Conservation (phyloP, 2,329 filamentous ascomycete species). For the Colletotrichum destructivum region DNA sequence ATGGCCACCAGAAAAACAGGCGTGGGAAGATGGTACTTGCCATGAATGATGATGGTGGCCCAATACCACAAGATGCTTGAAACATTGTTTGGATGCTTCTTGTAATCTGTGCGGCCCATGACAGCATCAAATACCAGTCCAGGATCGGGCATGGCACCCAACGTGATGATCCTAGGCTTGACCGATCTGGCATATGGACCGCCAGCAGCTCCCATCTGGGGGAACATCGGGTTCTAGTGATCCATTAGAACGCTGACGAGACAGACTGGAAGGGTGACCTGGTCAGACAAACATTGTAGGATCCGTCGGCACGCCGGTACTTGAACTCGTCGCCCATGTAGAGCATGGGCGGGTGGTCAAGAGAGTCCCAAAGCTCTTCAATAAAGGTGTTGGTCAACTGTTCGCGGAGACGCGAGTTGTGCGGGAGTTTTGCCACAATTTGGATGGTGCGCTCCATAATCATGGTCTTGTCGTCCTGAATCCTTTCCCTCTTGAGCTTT, state of each 20-base stretch:
- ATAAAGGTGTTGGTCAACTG: slow-evolving; percentile 79
- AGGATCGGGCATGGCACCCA: slow-evolving; percentile 78
- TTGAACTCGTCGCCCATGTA: slow-evolving; percentile 74
- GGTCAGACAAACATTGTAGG: slow-evolving; percentile 68
- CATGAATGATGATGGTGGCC: slow-evolving; percentile 78
- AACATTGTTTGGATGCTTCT: slow-evolving; percentile 78
- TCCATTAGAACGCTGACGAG: neutral
- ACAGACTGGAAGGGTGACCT: neutral
- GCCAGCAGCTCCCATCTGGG: slow-evolving; percentile 76
- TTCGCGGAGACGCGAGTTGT: slow-evolving; percentile 72
- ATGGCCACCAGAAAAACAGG: too few species aligned
- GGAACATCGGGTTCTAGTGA: slow-evolving; percentile 73
- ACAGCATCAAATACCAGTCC: slow-evolving; percentile 73
- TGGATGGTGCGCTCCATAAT: slow-evolving; percentile 82
- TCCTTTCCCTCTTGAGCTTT: slow-evolving; percentile 74
- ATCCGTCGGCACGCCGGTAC: slow-evolving; percentile 80
- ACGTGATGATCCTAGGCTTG: slow-evolving; percentile 70
- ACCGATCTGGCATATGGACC: slow-evolving; percentile 78
- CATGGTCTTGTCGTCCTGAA: slow-evolving; percentile 83
- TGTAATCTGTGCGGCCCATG: slow-evolving; percentile 67
- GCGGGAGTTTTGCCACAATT: slow-evolving; percentile 76
- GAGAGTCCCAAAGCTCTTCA: slow-evolving; percentile 77
- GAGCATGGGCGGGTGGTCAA: slow-evolving; percentile 80
- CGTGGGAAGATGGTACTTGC: slow-evolving; percentile 52
- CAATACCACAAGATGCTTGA: slow-evolving; percentile 73